Evolutionary conservation across 306 rosid genomes (phyloP), one percentile per base, ranked within the genome.

Genomic region (Casuarina equisetifolia): DNA sequence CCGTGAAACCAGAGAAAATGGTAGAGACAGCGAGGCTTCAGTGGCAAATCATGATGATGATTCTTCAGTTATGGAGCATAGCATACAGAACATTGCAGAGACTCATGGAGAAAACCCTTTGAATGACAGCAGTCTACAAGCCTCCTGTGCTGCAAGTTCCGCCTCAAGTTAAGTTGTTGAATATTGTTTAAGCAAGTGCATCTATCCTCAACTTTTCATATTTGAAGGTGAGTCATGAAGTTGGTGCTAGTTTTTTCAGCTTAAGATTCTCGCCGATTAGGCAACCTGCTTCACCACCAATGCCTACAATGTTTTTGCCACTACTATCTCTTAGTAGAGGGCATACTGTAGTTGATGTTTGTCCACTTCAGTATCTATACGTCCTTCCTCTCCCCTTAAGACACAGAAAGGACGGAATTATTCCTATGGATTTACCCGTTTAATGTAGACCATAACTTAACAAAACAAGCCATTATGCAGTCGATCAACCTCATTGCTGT

Each of bases 131-230:
- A 82, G 71, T 69, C 74, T 78, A 59, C 75, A 85, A 19, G 63
- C 85, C n/a, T 73, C 90, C 48, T 79, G 89, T 83, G 80, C 91
- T 71, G 81, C 91, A 62, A 55, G 82, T 74, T 84, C 92, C 20
- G 70, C 81, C 68, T 86, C 87, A 74, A 75, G 67, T 43, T 90
- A 75, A 88, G 78, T 62, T 76, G 72, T 70, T 57, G 32, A 69
- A 53, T 6, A 59, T 57, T 76, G 78, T 74, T 80, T 81, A 88
- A 74, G 86, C 84, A 44, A 63, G 54, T 76, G 87, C 83, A 85
- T 87, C 90, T 88, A 77, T 80, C 83, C 82, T 87, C 92, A 81
- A 85, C 91, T 86, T 91, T 80, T 86, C 87, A 79, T 85, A 76
- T 88, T 84, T 89, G 85, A 78, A 92, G 97, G 97, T 87, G 80